Evolutionary conservation across 108 stramenopile species (phyloP), one percentile per base, ranked within the genome.

Genomic region (Bacterosira constricta): DNA sequence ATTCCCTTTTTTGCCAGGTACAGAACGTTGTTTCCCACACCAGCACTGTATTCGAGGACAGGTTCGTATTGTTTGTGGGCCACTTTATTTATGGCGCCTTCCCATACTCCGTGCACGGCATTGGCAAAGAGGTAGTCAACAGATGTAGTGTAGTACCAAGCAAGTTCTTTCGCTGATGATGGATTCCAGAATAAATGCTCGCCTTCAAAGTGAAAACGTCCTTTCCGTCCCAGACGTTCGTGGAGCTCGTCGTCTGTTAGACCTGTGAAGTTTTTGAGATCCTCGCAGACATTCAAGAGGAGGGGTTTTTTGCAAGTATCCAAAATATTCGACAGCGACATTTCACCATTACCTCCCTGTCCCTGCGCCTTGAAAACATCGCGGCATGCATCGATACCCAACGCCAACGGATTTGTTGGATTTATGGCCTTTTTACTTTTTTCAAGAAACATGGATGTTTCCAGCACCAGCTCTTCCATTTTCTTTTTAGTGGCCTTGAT

Each of bases 161-260:
- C 56, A 9, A 57, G 56, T 9, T 57, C 56, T 8, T 18, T 26
- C n/a, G 26, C 32, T 57, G 56, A 57, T 7, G 0, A 17, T 4
- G 56, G 56, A 23, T 57, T 57, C 56, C 56, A 57, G 25, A 57
- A 57, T 7, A 9, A 35, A 26, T 57, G 56, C 56, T 57, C 56
- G 23, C 56, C 56, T 7, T 57, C 56, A 8, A 31, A 57, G 56
- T 57, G 56, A 57, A 57, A 57, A 6, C 56, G 56, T 20, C 56
- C 56, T 20, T 1, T 35, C 18, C 56, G 56, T 23, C 20, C 20
- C 56, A 57, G 18, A 20, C 56, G 56, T 17, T 37, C 7, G 21
- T 23, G 5, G 56, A 57, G 20, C 25, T 57, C 56, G 36, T 57
- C 56, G 20, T 57, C 56, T 1, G 56, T 26, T 5, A 57, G 36